Conservation (phyloP, 352 stramenopile genomes). For the Peronospora belbahrii region DNA sequence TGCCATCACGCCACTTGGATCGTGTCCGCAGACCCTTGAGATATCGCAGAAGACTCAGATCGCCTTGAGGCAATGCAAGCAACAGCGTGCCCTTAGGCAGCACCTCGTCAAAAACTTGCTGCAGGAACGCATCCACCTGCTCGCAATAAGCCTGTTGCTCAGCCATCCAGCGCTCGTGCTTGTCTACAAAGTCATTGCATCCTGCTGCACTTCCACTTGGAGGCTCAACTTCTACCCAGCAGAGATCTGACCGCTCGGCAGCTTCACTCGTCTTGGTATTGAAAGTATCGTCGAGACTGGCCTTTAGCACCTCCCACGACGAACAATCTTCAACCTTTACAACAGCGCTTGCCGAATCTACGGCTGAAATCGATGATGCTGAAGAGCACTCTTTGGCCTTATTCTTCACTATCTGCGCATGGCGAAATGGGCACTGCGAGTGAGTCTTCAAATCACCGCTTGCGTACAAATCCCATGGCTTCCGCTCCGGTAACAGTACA, state of each 20-base stretch:
- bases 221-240: slow-evolving; percentile 70
- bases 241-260: slow-evolving; percentile 34
- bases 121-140: slow-evolving; percentile 41
- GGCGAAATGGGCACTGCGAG: slow-evolving; percentile 41
- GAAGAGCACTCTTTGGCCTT: slow-evolving; percentile 11
- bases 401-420: slow-evolving; percentile 28
- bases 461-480: slow-evolving; percentile 67
- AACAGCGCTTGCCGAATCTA: slow-evolving; percentile 9
- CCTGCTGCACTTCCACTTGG: slow-evolving; percentile 20
- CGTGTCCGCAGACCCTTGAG: slow-evolving; percentile 66
- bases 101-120: slow-evolving; percentile 33
- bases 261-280: neutral
- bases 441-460: slow-evolving; percentile 52
- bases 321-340: slow-evolving; percentile 26
- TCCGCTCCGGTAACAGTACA: slow-evolving; percentile 20
- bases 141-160: slow-evolving; percentile 43
- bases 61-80: slow-evolving; percentile 62
- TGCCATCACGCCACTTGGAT: slow-evolving; percentile 66
- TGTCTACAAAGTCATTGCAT: slow-evolving; percentile 52
- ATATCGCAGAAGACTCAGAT: slow-evolving; percentile 61
- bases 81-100: slow-evolving; percentile 48
- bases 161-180: slow-evolving; percentile 62
- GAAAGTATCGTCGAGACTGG: slow-evolving; percentile 25
- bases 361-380: neutral
- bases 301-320: slow-evolving; percentile 30